A percentile compares a stretch with the other conserved stretches of the same genome.
Conservation (phyloP, 2,329 filamentous ascomycete species). For the Alternaria brassicicola region DNA sequence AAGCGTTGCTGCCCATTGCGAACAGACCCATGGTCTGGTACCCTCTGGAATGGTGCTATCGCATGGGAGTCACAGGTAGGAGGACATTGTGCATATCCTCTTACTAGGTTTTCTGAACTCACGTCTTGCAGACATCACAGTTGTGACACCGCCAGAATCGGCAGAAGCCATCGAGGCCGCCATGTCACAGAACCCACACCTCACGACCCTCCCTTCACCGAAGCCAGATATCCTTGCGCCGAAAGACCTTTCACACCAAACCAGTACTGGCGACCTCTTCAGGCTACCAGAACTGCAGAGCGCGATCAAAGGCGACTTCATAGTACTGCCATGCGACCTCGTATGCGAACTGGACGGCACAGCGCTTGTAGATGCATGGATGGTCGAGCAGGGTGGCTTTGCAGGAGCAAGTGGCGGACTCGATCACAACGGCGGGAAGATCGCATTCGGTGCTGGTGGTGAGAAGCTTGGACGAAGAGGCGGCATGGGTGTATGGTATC, state of each 20-base stretch:
- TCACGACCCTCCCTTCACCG: slow-evolving; percentile 75
- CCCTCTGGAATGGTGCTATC: slow-evolving; percentile 82
- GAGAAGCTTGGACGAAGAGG: slow-evolving; percentile 70
- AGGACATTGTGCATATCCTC: background rate
- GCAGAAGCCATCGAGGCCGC: slow-evolving; percentile 70
- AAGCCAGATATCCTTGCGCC: slow-evolving; percentile 79
- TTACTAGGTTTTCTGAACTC: background rate
- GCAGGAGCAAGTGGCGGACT: slow-evolving; percentile 62
- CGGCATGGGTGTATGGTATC: slow-evolving; percentile 88
- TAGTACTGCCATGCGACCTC: slow-evolving; percentile 90
- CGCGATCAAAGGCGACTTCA: slow-evolving; percentile 82
- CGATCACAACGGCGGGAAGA: slow-evolving; percentile 49
- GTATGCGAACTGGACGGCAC: slow-evolving; percentile 88
- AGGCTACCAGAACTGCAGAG: slow-evolving; percentile 80
- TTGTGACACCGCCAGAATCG: slow-evolving; percentile 64
- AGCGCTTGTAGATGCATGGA: slow-evolving; percentile 86
- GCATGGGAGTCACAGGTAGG: slow-evolving; percentile 75
- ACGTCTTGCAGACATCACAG: slow-evolving; percentile 55
- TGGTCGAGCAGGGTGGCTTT: slow-evolving; percentile 78
- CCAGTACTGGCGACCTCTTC: slow-evolving; percentile 86
- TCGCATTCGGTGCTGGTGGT: slow-evolving; percentile 58
- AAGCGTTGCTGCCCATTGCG: slow-evolving; percentile 80
- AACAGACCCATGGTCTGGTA: slow-evolving; percentile 93
- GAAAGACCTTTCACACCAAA: slow-evolving; percentile 76
- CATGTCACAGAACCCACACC: slow-evolving; percentile 76